Percentiles rank a stretch among this genome's conserved stretches.
phyloP scores from a whole-genome alignment of 2,329 filamentous ascomycete genomes.

The Penicillium sp. region DNA sequence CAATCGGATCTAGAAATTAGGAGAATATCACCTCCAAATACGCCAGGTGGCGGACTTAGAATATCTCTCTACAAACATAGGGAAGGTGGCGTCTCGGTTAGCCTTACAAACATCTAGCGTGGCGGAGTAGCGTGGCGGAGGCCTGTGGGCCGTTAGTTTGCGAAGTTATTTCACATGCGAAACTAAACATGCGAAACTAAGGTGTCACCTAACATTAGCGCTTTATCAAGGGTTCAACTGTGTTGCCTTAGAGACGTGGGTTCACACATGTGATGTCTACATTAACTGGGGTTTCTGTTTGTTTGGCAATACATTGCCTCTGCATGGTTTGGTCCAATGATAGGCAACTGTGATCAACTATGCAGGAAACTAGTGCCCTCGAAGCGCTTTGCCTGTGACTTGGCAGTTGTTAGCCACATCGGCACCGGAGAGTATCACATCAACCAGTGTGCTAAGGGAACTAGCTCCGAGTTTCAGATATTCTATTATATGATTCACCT shows the following conservation, averaged over 20 bases:
- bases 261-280: neutral
- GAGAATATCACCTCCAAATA: neutral
- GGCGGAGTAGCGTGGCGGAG: neutral
- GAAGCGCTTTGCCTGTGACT: constrained; percentile 5
- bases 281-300: neutral
- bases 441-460: neutral
- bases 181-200: constrained; percentile 1
- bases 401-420: neutral
- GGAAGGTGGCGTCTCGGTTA: neutral
- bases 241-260: neutral
- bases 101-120: neutral
- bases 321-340: too few relatives aligned
- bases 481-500: neutral
- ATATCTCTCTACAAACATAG: neutral
- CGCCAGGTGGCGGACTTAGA: neutral
- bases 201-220: neutral
- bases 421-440: neutral
- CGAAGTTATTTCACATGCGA: constrained; percentile 4
- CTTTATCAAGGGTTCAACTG: neutral
- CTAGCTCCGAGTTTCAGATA: neutral
- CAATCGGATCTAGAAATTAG: neutral
- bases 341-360: neutral
- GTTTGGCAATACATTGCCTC: too few relatives aligned
- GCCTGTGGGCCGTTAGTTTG: neutral
- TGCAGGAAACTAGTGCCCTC: neutral